Evolutionary conservation across 2,329 filamentous ascomycete species (phyloP).

Genomic region (Periglandula ipomoeae): DNA sequence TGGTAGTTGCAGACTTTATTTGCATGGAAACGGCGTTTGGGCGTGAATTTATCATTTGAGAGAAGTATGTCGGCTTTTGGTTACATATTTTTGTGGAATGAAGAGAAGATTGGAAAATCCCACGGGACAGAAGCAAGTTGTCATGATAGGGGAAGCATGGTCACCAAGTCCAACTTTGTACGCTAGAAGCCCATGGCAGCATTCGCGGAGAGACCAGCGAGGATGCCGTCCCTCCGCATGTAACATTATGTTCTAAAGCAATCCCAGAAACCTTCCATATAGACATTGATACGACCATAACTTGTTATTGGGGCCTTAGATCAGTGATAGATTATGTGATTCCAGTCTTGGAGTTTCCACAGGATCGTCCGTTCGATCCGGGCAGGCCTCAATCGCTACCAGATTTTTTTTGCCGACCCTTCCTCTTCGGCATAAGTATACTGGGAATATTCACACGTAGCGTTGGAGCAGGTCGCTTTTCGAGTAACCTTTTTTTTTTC

Average conservation of each 20-base stretch:
- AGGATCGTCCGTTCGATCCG: slow-evolving; percentile 11
- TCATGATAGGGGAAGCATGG: too few relatives aligned
- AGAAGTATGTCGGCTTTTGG: neutral
- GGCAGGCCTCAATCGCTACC: slow-evolving; percentile 6
- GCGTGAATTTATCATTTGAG: neutral
- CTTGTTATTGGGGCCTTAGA: slow-evolving; percentile 6
- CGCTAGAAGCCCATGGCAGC: too few relatives aligned
- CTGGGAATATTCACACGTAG: too few relatives aligned
- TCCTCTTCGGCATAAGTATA: too few relatives aligned
- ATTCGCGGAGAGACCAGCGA: too few relatives aligned
- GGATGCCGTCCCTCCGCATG: neutral
- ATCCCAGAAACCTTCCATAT: neutral
- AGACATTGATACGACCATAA: neutral
- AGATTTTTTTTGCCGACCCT: neutral
- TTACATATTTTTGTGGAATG: neutral
- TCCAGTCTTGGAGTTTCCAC: slow-evolving; percentile 7
- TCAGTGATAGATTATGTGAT: slow-evolving; percentile 10
- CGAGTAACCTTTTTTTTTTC: too few relatives aligned
- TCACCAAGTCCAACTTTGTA: too few relatives aligned
- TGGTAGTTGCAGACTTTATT: neutral
- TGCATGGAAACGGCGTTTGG: slow-evolving; percentile 3
- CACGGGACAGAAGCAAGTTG: too few relatives aligned
- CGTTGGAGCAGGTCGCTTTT: too few relatives aligned
- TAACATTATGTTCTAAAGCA: neutral
- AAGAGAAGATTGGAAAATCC: too few relatives aligned